A percentile compares a stretch with the other conserved stretches of the same genome.
Conservation (phyloP, 805 yeast genomes). For the Brettanomyces anomalus region DNA sequence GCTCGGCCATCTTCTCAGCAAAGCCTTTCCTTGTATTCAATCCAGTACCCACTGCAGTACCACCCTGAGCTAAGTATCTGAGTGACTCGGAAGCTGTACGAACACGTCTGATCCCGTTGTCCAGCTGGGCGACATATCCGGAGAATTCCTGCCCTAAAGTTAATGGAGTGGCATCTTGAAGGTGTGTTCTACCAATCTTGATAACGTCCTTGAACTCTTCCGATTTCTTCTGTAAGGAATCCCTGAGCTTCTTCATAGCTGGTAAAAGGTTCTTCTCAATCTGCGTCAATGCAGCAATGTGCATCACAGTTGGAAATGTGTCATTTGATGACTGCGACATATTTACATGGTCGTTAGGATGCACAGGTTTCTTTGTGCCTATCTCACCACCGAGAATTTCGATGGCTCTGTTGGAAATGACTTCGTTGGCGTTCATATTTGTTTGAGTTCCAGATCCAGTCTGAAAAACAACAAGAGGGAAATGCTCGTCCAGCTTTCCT, state of each 20-base stretch:
- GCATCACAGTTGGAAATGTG: conserved; percentile 99
- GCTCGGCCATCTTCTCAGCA: conserved; percentile 77
- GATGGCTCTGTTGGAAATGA: conserved; percentile 95
- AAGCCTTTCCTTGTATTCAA: conserved; percentile 89
- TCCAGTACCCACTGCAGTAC: conserved; percentile 99
- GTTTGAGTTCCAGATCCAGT: conserved; percentile 99
- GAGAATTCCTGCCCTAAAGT: conserved; percentile 97
- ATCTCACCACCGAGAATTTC: conserved; percentile 86
- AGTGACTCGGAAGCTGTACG: conserved; percentile 69
- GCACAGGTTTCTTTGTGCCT: conserved; percentile 92
- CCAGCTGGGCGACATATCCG: conserved; percentile 90
- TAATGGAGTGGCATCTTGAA: conserved; percentile 97
- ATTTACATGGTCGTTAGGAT: conserved; percentile 98
- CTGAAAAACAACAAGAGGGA: conserved; percentile 97
- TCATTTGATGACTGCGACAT: conserved; percentile 98
- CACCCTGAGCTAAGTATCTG: conserved; percentile 92
- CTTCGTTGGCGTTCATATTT: conserved; percentile 99
- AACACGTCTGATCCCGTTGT: conserved; percentile 84
- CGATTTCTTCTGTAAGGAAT: conserved; percentile 66
- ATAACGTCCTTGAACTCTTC: conserved; percentile 83
- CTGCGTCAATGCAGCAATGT: conserved; percentile 94
- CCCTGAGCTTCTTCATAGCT: conserved; percentile 66
- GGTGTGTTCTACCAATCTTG: conserved; percentile 97
- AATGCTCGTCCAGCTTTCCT: conserved; percentile 87
- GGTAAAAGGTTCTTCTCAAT: conserved; percentile 71